These are phyloP conservation scores for Macrophomina pseudophaseolina DNA, from an alignment of 2,329 filamentous ascomycete genomes.

Conservation along the genomic window DNA sequence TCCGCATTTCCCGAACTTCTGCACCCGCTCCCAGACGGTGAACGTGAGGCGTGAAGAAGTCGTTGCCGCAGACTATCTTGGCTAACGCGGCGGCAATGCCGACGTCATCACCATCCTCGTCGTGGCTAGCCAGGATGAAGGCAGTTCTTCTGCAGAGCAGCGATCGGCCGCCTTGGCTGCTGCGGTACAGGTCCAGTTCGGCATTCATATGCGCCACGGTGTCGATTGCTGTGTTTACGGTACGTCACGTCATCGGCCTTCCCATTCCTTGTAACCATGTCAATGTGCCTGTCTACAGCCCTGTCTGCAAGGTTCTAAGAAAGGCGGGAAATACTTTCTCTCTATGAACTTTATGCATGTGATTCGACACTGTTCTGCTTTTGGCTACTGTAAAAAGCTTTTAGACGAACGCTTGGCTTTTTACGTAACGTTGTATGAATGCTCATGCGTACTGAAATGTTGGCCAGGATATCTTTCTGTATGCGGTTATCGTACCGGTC, in stretches of 20 bases:
- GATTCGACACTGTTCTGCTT: not conserved
- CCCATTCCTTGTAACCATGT: not conserved
- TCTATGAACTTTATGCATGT: not conserved
- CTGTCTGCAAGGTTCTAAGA: not conserved
- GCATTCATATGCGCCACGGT: conserved; percentile 43
- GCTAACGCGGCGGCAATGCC: not conserved
- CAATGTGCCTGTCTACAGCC: not conserved
- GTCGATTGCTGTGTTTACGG: conserved; percentile 44
- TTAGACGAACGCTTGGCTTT: conserved; percentile 23
- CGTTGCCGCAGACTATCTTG: not conserved
- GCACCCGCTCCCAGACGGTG: not conserved
- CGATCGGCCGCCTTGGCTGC: conserved; percentile 36
- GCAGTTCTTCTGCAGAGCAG: conserved; percentile 2
- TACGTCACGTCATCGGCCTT: conserved; percentile 28
- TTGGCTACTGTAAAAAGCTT: not conserved
- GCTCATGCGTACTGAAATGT: not conserved
- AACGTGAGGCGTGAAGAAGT: too few species aligned
- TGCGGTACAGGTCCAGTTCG: conserved; percentile 41
- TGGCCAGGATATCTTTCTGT: conserved; percentile 64
- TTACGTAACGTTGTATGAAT: not conserved
- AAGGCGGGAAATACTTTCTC: not conserved
- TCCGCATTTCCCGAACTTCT: not conserved
- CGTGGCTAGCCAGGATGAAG: conserved; percentile 4
- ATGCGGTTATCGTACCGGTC: conserved; percentile 71
- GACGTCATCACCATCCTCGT: not conserved